phyloP scores from a whole-genome alignment of 768 basidiomycete genomes.

The Coprinellus micaceus region DNA sequence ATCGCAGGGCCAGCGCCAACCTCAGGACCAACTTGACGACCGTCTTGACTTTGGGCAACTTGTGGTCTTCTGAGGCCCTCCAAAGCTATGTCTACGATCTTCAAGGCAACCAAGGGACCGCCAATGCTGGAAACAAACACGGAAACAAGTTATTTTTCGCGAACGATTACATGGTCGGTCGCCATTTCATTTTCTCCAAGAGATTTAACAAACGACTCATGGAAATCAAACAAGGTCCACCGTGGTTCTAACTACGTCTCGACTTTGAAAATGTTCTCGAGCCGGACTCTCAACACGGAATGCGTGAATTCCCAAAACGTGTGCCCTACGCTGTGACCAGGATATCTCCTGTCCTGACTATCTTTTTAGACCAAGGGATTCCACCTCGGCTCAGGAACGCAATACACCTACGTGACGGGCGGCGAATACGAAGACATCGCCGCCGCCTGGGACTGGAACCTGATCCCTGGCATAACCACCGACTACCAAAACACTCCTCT shows the following conservation, averaged over 20 bases:
- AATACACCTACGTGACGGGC: constrained; percentile 62
- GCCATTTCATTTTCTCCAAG: constrained; percentile 27
- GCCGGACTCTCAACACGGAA: constrained; percentile 57
- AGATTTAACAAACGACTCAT: too few relatives aligned
- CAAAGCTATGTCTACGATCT: constrained; percentile 37
- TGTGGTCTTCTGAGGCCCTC: constrained; percentile 46
- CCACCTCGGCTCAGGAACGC: constrained; percentile 63
- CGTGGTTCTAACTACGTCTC: constrained; percentile 57
- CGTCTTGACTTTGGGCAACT: constrained; percentile 44
- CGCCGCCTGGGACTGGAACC: constrained; percentile 75
- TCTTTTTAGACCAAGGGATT: constrained; percentile 53
- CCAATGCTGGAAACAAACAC: constrained; percentile 49
- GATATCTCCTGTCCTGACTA: constrained; percentile 1
- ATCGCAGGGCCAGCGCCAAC: constrained; percentile 52
- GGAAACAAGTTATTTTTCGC: constrained; percentile 66
- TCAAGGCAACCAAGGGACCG: constrained; percentile 32
- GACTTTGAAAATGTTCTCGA: constrained; percentile 61
- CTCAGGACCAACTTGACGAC: constrained; percentile 56
- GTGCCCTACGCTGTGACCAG: constrained; percentile 9
- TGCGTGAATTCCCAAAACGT: constrained; percentile 65
- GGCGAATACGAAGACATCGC: constrained; percentile 72
- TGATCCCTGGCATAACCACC: constrained; percentile 68
- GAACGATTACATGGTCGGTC: constrained; percentile 64
- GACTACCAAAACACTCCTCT: constrained; percentile 59
- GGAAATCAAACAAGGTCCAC: constrained; percentile 39